Conservation (phyloP, 2,329 filamentous ascomycete species). For the Xylaria sp. region DNA sequence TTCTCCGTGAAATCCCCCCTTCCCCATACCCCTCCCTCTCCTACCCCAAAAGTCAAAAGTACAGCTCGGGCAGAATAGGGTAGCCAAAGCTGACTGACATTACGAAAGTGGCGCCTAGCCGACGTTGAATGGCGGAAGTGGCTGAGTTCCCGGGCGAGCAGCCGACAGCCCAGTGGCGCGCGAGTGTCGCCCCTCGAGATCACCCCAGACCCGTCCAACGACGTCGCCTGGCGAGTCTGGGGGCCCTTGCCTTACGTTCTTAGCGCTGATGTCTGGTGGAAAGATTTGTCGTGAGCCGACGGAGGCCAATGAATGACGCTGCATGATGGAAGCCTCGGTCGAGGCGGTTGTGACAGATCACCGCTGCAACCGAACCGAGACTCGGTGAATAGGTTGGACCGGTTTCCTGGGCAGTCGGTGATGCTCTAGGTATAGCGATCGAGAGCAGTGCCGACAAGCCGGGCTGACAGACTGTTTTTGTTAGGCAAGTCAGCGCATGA, state of each 20-base stretch:
- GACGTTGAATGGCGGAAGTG: slow-evolving; percentile 46
- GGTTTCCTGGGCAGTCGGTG: background rate
- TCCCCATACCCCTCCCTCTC: background rate
- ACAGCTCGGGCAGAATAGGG: background rate
- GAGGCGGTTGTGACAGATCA: background rate
- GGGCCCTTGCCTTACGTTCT: slow-evolving; percentile 46
- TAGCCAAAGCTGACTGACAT: slow-evolving; percentile 16
- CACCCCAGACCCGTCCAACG: slow-evolving; percentile 18
- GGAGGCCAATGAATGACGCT: background rate
- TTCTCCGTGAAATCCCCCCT: background rate
- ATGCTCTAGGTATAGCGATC: background rate
- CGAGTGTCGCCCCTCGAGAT: background rate
- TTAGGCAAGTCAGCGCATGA: no score
- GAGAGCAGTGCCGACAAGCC: background rate
- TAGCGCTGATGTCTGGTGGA: slow-evolving; percentile 34
- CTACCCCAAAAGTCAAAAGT: background rate
- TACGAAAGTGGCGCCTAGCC: slow-evolving; percentile 40
- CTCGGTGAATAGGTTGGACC: background rate
- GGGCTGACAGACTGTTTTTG: background rate
- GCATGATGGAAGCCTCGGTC: background rate
- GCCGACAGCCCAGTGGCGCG: slow-evolving; percentile 2
- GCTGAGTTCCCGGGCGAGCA: slow-evolving; percentile 42
- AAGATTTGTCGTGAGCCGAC: slow-evolving; percentile 9
- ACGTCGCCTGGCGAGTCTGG: slow-evolving; percentile 39
- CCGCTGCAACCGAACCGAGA: background rate